Conservation (phyloP, 2,329 filamentous ascomycete genomes). For the Chaetomiaceae sp. region DNA sequence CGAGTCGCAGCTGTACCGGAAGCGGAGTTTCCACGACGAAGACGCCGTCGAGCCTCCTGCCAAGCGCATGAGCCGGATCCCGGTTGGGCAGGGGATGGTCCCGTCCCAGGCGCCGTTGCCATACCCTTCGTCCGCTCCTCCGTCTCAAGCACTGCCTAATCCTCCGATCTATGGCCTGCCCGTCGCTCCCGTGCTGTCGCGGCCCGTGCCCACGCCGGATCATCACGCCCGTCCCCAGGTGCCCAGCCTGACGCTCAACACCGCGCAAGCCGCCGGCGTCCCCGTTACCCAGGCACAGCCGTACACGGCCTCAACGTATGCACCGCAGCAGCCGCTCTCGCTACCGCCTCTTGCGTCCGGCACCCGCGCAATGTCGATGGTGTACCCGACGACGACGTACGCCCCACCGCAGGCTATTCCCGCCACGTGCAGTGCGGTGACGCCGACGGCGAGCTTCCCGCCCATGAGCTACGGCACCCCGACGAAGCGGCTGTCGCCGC, state of each 20-base stretch:
- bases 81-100: constrained; percentile 16
- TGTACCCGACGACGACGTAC: constrained; percentile 57
- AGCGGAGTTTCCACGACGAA: constrained; percentile 46
- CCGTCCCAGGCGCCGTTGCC: constrained; percentile 19
- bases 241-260: constrained; percentile 66
- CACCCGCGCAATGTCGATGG: constrained; percentile 70
- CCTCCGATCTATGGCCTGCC: not conserved
- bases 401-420: constrained; percentile 34
- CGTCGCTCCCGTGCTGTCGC: constrained; percentile 27
- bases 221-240: constrained; percentile 57
- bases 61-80: constrained; percentile 36
- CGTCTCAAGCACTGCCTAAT: not conserved
- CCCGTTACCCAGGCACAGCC: constrained; percentile 23
- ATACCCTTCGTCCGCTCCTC: not conserved
- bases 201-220: constrained; percentile 40
- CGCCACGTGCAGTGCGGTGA: constrained; percentile 32
- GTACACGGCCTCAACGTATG: constrained; percentile 38
- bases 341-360: constrained; percentile 58
- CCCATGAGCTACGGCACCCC: constrained; percentile 45
- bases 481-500: constrained; percentile 50
- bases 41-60: constrained; percentile 51
- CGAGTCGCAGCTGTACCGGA: constrained; percentile 37
- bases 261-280: constrained; percentile 32
- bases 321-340: constrained; percentile 47
- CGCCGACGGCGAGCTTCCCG: constrained; percentile 34